Evolutionary conservation across 2,329 filamentous ascomycete species (phyloP).

Genomic region (Trichoderma endophyticum): DNA sequence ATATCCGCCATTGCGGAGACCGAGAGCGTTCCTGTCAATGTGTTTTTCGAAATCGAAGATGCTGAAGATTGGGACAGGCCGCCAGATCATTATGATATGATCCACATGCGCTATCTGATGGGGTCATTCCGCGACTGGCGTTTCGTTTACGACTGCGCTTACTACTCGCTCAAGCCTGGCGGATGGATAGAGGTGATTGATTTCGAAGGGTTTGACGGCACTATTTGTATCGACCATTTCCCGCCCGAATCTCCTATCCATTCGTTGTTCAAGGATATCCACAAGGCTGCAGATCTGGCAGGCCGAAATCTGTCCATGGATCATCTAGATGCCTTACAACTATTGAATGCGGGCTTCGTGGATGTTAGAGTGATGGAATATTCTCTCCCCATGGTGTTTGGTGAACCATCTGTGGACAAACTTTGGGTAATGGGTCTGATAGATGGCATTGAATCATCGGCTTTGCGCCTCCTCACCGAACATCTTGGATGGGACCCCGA

Average conservation of each 20-base stretch:
- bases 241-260: conserved; percentile 45
- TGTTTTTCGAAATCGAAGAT: conserved; percentile 59
- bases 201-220: conserved; percentile 45
- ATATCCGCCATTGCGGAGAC: conserved; percentile 56
- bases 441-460: conserved; percentile 48
- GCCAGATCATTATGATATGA: conserved; percentile 51
- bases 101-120: conserved; percentile 55
- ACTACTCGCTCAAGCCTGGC: conserved; percentile 52
- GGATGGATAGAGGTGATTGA: conserved; percentile 57
- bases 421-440: conserved; percentile 53
- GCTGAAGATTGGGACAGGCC: conserved; percentile 59
- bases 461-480: conserved; percentile 50
- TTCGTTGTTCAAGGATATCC: conserved; percentile 40
- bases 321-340: conserved; percentile 45
- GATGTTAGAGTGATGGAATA: conserved; percentile 48
- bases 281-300: conserved; percentile 42
- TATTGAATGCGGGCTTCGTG: conserved; percentile 50
- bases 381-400: conserved; percentile 46
- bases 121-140: conserved; percentile 56
- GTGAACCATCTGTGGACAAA: conserved; percentile 47
- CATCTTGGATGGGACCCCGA: conserved; percentile 52
- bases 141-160: conserved; percentile 52
- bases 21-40: conserved; percentile 54
- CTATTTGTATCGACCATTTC: conserved; percentile 37
- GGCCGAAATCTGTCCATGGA: conserved; percentile 44